A percentile compares a stretch with the other conserved stretches of the same genome.
phyloP scores from a whole-genome alignment of 345 rosid species.

The Syzygium grande region DNA sequence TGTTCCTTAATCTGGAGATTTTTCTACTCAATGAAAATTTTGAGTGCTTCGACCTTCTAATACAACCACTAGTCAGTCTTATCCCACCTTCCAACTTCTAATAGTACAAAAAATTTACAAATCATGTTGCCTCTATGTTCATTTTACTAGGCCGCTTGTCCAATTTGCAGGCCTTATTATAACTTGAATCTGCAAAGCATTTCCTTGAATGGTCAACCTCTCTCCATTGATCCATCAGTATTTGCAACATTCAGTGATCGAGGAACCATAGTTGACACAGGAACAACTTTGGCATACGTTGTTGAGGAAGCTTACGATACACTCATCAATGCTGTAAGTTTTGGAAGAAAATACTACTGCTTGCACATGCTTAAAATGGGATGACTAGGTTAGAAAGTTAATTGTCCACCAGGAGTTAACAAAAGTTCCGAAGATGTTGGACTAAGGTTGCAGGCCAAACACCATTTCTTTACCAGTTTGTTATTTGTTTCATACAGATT shows the following conservation, averaged over 20 bases:
- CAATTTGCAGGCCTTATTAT: slow-evolving; percentile 86
- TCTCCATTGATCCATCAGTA: slow-evolving; percentile 66
- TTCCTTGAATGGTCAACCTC: slow-evolving; percentile 61
- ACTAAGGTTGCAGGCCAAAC: neutral
- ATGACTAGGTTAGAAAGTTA: neutral
- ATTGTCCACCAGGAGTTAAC: neutral
- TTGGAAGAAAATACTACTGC: neutral
- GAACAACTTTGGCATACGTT: slow-evolving; percentile 95
- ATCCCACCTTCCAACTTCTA: neutral
- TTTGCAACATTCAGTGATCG: slow-evolving; percentile 58
- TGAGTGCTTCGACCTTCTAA: neutral
- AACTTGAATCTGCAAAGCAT: slow-evolving; percentile 84
- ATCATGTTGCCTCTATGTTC: slow-evolving; percentile 8
- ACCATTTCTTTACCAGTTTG: neutral
- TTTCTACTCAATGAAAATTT: neutral
- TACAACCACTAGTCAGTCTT: neutral
- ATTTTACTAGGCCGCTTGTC: neutral
- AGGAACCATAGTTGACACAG: slow-evolving; percentile 94
- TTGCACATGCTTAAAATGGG: neutral
- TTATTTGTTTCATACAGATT: slow-evolving; percentile 39
- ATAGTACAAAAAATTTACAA: neutral
- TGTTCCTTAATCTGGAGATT: neutral
- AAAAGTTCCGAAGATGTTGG: neutral
- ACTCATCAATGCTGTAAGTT: slow-evolving; percentile 74
- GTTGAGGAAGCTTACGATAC: slow-evolving; percentile 75